Evolutionary conservation across 495 filamentous ascomycete genomes (phyloP).

Genomic region (Aspergillus panamensis): DNA sequence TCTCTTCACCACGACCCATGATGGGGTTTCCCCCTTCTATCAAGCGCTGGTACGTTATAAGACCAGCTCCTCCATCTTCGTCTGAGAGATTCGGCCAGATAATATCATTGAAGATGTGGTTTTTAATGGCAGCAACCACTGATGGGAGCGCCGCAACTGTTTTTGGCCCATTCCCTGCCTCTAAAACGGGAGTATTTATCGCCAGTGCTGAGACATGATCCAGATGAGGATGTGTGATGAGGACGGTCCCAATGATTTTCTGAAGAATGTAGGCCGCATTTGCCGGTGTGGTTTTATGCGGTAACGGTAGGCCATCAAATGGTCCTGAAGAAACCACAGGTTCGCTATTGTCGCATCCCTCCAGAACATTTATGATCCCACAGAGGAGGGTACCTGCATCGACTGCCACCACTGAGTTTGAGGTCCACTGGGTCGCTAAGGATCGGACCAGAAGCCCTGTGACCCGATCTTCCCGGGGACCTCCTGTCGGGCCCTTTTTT

Average conservation of each 20-base stretch:
- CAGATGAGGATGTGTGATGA: slow-evolving; percentile 92
- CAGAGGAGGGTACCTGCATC: slow-evolving; percentile 90
- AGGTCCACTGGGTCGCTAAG: slow-evolving; percentile 68
- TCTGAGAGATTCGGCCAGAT: slow-evolving; percentile 98
- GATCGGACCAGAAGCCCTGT: slow-evolving; percentile 88
- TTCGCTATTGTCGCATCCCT: slow-evolving; percentile 40
- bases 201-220: slow-evolving; percentile 90
- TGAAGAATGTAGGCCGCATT: slow-evolving; percentile 78
- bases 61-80: slow-evolving; percentile 88
- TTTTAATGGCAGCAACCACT: slow-evolving; percentile 84
- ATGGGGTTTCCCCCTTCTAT: slow-evolving; percentile 82
- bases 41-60: slow-evolving; percentile 86
- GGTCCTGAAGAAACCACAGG: slow-evolving; percentile 49
- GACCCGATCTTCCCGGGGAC: slow-evolving; percentile 82
- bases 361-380: slow-evolving; percentile 72
- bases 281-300: slow-evolving; percentile 55
- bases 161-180: slow-evolving; percentile 71
- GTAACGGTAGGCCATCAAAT: slow-evolving; percentile 71
- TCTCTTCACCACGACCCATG: slow-evolving; percentile 67
- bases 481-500: slow-evolving; percentile 85
- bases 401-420: slow-evolving; percentile 78
- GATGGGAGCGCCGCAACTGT: slow-evolving; percentile 77
- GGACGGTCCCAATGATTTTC: slow-evolving; percentile 75
- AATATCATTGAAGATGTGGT: slow-evolving; percentile 93
- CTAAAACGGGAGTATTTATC: slow-evolving; percentile 83